Evolutionary conservation across 805 yeast species (phyloP).

Genomic region (Monosporozyma yasuniensis): DNA sequence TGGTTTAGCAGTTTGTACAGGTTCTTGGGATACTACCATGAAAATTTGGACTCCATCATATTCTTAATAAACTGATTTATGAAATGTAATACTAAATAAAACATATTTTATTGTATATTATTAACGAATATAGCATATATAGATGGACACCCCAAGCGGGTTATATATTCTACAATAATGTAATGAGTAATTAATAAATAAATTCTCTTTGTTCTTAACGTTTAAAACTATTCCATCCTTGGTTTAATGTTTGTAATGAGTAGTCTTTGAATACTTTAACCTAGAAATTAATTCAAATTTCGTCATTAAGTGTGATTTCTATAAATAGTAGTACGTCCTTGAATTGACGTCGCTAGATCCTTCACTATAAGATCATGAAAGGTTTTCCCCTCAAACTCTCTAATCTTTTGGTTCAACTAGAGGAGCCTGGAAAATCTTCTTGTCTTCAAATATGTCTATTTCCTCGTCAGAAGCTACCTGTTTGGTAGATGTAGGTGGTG

Average conservation of each 20-base stretch:
- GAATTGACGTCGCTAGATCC: no score
- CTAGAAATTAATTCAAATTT: no score
- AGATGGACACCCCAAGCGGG: not conserved
- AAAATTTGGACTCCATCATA: constrained; percentile 50
- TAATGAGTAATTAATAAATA: not conserved
- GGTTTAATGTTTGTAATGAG: no score
- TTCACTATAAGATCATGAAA: no score
- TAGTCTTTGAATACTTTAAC: no score
- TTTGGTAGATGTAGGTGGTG: not conserved
- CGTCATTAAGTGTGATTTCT: no score
- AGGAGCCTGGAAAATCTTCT: no score
- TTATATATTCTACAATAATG: not conserved
- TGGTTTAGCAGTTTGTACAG: constrained; percentile 69
- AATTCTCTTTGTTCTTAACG: no score
- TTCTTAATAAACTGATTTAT: not conserved
- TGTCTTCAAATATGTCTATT: constrained; percentile 2
- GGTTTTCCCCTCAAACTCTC: no score
- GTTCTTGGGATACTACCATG: constrained; percentile 72
- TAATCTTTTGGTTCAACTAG: no score
- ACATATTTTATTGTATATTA: not conserved
- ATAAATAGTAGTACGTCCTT: no score
- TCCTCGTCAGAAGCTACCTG: constrained; percentile 1
- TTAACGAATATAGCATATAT: not conserved
- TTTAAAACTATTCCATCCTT: no score
- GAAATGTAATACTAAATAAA: constrained; percentile 4